phyloP scores from a whole-genome alignment of 352 stramenopile species.

The Phytophthora fragariaefolia region DNA sequence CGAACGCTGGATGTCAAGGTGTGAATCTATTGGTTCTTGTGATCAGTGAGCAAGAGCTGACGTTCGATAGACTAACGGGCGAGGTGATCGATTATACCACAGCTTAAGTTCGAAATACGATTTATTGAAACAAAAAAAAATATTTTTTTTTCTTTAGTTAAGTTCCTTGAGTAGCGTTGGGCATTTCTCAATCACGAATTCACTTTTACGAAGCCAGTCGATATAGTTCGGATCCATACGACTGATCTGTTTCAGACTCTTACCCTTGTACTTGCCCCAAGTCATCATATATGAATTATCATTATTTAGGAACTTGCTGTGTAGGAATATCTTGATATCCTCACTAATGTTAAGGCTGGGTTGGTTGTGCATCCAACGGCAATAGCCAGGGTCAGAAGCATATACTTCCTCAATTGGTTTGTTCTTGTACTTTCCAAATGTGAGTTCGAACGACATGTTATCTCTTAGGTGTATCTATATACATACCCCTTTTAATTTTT shows the following conservation, averaged over 20 bases:
- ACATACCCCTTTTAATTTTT: conserved; percentile 17
- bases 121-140: conserved; percentile 8
- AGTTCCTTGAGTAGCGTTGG: conserved; percentile 23
- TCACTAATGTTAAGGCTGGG: neutral
- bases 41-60: conserved; percentile 16
- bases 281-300: conserved; percentile 4
- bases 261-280: neutral
- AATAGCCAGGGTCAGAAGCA: conserved; percentile 23
- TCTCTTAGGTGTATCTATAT: conserved; percentile 27
- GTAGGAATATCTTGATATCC: conserved; percentile 1
- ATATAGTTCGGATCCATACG: conserved; percentile 7
- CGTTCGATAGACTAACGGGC: conserved; percentile 14
- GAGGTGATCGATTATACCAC: conserved; percentile 8
- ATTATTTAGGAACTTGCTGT: neutral
- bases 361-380: conserved; percentile 13
- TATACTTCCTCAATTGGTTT: conserved; percentile 19
- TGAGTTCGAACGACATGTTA: conserved; percentile 26
- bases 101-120: neutral
- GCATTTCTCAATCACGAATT: conserved; percentile 31
- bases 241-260: neutral
- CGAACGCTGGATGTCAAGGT: conserved; percentile 24
- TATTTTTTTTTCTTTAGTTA: conserved; percentile 9
- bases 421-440: conserved; percentile 34
- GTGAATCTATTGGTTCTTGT: conserved; percentile 27
- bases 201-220: conserved; percentile 9